These are phyloP conservation scores for Clonostachys rhizophaga DNA, from an alignment of 2,329 filamentous ascomycete genomes.

Conservation along the genomic window DNA sequence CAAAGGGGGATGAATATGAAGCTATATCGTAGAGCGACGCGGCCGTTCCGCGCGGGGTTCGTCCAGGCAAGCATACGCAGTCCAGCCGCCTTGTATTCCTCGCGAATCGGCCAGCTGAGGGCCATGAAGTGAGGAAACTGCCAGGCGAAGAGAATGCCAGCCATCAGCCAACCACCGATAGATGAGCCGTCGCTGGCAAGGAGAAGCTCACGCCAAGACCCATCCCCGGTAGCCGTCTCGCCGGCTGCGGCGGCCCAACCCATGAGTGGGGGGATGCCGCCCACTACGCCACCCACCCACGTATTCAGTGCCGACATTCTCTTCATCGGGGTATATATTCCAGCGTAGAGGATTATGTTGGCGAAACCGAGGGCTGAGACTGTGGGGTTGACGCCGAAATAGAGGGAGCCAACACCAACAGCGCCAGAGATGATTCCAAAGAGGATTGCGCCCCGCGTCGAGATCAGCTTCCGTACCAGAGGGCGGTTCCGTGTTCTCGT, in stretches of 20 bases:
- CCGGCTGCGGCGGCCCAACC: slow-evolving; percentile 95
- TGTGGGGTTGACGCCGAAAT: slow-evolving; percentile 90
- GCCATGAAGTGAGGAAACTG: slow-evolving; percentile 99
- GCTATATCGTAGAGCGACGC: slow-evolving; percentile 85
- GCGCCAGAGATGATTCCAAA: slow-evolving; percentile 75
- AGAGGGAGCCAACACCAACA: slow-evolving; percentile 67
- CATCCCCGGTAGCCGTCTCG: slow-evolving; percentile 72
- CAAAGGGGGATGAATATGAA: slow-evolving; percentile 84
- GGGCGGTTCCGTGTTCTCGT: slow-evolving; percentile 87
- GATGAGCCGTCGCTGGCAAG: slow-evolving; percentile 58
- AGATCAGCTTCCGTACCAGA: slow-evolving; percentile 76
- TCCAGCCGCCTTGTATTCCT: slow-evolving; percentile 76
- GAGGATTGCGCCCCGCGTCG: slow-evolving; percentile 62
- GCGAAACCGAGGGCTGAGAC: slow-evolving; percentile 78
- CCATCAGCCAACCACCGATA: slow-evolving; percentile 84
- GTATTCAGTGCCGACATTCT: slow-evolving; percentile 83
- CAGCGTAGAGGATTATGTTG: slow-evolving; percentile 89
- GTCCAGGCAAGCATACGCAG: slow-evolving; percentile 78
- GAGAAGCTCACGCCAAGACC: slow-evolving; percentile 73
- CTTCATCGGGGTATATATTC: slow-evolving; percentile 90
- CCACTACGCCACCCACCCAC: slow-evolving; percentile 90
- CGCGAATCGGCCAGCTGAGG: slow-evolving; percentile 79
- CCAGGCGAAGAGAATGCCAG: slow-evolving; percentile 84
- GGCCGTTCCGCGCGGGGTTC: slow-evolving; percentile 77
- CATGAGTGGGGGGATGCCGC: slow-evolving; percentile 93